Evolutionary conservation across 2,329 filamentous ascomycete genomes (phyloP).

Genomic region (Colletotrichum spaethianum): DNA sequence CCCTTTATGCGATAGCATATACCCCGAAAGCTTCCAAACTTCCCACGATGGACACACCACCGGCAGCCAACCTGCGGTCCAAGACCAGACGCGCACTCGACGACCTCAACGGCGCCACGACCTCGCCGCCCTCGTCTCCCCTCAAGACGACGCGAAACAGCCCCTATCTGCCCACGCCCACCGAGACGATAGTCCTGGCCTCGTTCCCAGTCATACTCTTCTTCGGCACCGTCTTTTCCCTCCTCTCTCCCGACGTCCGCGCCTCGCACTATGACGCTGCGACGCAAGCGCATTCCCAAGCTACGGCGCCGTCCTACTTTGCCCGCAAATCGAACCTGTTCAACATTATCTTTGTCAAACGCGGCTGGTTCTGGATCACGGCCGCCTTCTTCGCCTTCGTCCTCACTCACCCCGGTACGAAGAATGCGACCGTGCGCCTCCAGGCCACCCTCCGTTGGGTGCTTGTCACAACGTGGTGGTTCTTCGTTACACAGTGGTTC

Average conservation of each 20-base stretch:
- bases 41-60: constrained; percentile 40
- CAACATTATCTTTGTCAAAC: constrained; percentile 94
- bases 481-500: constrained; percentile 94
- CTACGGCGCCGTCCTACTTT: constrained; percentile 84
- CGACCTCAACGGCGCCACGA: constrained; percentile 34
- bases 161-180: constrained; percentile 78
- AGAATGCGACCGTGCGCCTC: constrained; percentile 48
- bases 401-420: constrained; percentile 73
- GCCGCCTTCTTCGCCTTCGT: constrained; percentile 80
- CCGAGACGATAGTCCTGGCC: constrained; percentile 75
- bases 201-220: constrained; percentile 85
- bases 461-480: constrained; percentile 83
- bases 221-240: constrained; percentile 85
- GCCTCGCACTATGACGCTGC: constrained; percentile 72
- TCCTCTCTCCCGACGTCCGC: constrained; percentile 81
- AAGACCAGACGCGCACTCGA: constrained; percentile 41
- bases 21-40: not conserved
- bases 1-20: constrained; percentile 34
- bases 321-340: constrained; percentile 93
- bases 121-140: constrained; percentile 21
- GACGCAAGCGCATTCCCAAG: constrained; percentile 74
- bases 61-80: constrained; percentile 38
- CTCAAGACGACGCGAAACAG: constrained; percentile 55
- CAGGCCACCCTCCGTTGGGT: constrained; percentile 78
- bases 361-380: constrained; percentile 94